These are phyloP conservation scores for Wickerhamiella hasegawae DNA, from an alignment of 805 yeast species.

Conservation along the genomic window DNA sequence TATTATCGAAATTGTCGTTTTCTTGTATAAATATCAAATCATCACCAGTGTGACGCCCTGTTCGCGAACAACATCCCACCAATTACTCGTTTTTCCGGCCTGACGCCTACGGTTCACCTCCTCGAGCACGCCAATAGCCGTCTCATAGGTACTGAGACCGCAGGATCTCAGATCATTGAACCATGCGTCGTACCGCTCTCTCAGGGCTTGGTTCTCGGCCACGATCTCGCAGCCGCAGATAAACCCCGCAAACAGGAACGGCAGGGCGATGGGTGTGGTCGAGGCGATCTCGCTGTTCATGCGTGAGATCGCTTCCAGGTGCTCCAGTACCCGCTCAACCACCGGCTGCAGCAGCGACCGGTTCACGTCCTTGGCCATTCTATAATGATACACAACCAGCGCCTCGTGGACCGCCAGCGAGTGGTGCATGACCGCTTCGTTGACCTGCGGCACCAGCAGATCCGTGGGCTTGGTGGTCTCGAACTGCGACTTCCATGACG, in stretches of 20 bases:
- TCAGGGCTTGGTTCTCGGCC: constrained; percentile 33
- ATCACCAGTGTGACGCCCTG: constrained; percentile 81
- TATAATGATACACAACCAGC: constrained; percentile 50
- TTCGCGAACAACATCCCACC: constrained; percentile 67
- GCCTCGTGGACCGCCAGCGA: constrained; percentile 65
- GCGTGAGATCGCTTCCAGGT: constrained; percentile 44
- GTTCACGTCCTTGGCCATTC: constrained; percentile 40
- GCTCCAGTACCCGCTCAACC: constrained; percentile 44
- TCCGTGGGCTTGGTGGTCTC: constrained; percentile 13
- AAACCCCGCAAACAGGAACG: constrained; percentile 80
- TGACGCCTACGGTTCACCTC: constrained; percentile 73
- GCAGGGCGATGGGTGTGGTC: constrained; percentile 43
- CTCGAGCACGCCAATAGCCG: constrained; percentile 67
- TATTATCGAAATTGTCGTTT: too few species aligned
- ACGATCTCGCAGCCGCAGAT: constrained; percentile 72
- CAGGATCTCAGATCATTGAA: constrained; percentile 28
- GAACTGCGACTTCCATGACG: constrained; percentile 62
- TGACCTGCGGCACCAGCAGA: constrained; percentile 17
- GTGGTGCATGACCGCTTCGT: constrained; percentile 66
- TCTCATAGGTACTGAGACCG: constrained; percentile 72
- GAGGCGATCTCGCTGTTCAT: constrained; percentile 28
- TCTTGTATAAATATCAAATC: too few species aligned
- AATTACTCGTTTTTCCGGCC: constrained; percentile 40
- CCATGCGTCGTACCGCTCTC: constrained; percentile 58
- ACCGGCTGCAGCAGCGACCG: constrained; percentile 45